phyloP scores from a whole-genome alignment of 2,329 filamentous ascomycete species.

The Aspergillus sp. region DNA sequence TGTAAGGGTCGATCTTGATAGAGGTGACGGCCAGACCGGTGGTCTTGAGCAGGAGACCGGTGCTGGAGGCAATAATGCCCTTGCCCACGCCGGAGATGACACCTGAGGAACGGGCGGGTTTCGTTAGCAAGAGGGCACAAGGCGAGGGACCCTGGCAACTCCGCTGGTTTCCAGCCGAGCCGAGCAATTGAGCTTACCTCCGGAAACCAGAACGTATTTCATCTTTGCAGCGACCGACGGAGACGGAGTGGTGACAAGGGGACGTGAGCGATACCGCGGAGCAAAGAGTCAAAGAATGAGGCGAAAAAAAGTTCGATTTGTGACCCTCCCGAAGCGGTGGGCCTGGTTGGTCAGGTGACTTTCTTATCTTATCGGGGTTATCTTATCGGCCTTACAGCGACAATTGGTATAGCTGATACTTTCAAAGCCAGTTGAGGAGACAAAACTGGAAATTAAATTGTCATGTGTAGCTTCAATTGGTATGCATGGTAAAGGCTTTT shows the following conservation, averaged over 20 bases:
- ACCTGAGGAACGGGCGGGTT: slow-evolving; percentile 30
- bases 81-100: slow-evolving; percentile 57
- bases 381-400: background rate
- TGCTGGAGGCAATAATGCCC: slow-evolving; percentile 65
- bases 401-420: too few relatives aligned
- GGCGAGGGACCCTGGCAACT: background rate
- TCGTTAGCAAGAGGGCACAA: slow-evolving; percentile 9
- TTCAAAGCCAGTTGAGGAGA: too few relatives aligned
- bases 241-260: background rate
- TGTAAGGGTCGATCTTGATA: slow-evolving; percentile 62
- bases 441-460: too few relatives aligned
- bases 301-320: slow-evolving; percentile 3
- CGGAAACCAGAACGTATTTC: slow-evolving; percentile 81
- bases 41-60: slow-evolving; percentile 35
- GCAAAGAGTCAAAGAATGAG: background rate
- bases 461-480: too few relatives aligned
- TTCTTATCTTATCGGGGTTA: background rate
- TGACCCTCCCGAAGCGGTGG: slow-evolving; percentile 2
- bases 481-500: too few relatives aligned
- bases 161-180: background rate
- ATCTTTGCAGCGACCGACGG: slow-evolving; percentile 52
- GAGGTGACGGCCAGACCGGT: slow-evolving; percentile 30
- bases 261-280: background rate
- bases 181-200: slow-evolving; percentile 57
- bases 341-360: background rate